A percentile compares a stretch with the other conserved stretches of the same genome.
phyloP scores from a whole-genome alignment of 106 monocot genomes.

The Dendrobium huoshanense region DNA sequence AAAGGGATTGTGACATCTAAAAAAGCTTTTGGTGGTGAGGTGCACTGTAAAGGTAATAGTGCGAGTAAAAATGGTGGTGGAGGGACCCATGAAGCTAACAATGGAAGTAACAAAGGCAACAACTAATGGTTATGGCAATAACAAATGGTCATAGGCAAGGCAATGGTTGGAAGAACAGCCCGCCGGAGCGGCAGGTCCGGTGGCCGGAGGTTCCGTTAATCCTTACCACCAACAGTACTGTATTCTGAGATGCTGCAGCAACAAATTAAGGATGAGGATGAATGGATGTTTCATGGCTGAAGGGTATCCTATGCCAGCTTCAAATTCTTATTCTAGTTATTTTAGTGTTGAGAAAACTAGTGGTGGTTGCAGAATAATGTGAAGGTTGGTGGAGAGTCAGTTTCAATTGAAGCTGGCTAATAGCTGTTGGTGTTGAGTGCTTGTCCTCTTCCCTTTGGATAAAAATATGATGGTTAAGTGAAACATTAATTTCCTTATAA shows the following conservation, averaged over 20 bases:
- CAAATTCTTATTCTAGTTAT: background rate
- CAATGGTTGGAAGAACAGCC: background rate
- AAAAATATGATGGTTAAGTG: too few relatives aligned
- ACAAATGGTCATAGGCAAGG: background rate
- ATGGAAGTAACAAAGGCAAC: background rate
- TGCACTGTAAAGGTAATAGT: too few relatives aligned
- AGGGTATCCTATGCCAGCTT: background rate
- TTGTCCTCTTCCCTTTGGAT: too few relatives aligned
- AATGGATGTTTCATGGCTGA: background rate
- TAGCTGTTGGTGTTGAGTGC: background rate
- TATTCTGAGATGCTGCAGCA: background rate
- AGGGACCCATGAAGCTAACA: too few relatives aligned
- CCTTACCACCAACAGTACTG: background rate
- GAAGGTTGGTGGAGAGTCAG: background rate
- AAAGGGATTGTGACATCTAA: background rate
- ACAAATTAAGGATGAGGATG: conserved; percentile 1
- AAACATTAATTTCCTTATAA: too few relatives aligned
- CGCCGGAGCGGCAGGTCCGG: background rate
- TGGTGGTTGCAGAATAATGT: background rate
- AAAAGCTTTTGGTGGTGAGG: background rate
- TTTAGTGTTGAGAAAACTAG: background rate
- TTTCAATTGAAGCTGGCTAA: background rate
- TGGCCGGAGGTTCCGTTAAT: background rate
- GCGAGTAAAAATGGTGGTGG: too few relatives aligned
- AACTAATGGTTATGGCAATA: background rate